Conservation (phyloP, 306 rosid genomes). For the Casuarina glauca region DNA sequence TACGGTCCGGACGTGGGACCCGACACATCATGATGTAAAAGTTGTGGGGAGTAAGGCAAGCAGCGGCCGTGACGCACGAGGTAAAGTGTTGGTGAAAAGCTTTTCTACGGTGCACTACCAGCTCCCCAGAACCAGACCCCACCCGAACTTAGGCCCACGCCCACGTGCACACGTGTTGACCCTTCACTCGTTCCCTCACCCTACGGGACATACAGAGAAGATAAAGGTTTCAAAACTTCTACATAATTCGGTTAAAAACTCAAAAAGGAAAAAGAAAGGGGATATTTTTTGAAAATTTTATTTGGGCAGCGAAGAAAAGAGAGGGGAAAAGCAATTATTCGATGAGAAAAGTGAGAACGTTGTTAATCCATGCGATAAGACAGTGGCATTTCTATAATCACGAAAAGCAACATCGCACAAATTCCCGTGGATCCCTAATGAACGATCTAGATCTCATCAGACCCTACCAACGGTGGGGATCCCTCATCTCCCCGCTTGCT, state of each 20-base stretch:
- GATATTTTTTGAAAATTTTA: background rate
- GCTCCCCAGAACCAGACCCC: background rate
- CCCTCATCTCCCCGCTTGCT: background rate
- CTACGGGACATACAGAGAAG: background rate
- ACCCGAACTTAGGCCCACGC: background rate
- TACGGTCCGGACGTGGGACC: background rate
- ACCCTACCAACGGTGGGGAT: slow-evolving; percentile 23
- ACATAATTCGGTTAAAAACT: background rate
- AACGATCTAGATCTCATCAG: slow-evolving; percentile 22
- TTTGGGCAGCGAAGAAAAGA: background rate
- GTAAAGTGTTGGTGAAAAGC: background rate
- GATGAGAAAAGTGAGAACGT: slow-evolving; percentile 16
- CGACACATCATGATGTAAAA: background rate
- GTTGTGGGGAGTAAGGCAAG: background rate
- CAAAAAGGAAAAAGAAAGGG: background rate
- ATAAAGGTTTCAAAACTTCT: background rate
- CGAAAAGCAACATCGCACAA: slow-evolving; percentile 37
- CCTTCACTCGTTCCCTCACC: background rate
- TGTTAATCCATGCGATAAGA: slow-evolving; percentile 14
- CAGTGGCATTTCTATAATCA: background rate
- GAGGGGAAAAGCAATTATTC: background rate
- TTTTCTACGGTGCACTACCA: background rate
- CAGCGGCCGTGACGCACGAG: background rate
- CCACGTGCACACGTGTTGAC: background rate
- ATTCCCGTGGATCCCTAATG: slow-evolving; percentile 31